phyloP scores from a whole-genome alignment of 1,284 basidiomycete species.

The Microbotryum scabiosae region DNA sequence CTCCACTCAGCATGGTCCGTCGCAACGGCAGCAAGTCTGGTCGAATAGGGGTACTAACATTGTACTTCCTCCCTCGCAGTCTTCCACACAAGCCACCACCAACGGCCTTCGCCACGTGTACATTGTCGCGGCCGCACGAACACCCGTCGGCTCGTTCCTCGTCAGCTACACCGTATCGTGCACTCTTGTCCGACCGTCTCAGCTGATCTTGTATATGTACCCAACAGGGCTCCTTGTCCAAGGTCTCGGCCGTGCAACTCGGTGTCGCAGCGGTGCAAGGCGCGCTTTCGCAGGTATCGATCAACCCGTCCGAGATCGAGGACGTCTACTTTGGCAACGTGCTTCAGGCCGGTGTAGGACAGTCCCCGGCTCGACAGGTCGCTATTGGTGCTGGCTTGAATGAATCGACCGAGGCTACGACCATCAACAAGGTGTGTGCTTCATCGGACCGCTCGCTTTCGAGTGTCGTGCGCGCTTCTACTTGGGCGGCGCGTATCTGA shows the following conservation, averaged over 20 bases:
- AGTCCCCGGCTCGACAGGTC: constrained; percentile 44
- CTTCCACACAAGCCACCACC: constrained; percentile 3
- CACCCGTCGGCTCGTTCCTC: constrained; percentile 79
- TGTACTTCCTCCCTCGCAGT: constrained; percentile 7
- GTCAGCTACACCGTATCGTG: too few relatives aligned
- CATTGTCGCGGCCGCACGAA: constrained; percentile 89
- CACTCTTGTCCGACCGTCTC: too few relatives aligned
- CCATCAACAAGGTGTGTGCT: constrained; percentile 64
- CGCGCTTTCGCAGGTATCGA: constrained; percentile 68
- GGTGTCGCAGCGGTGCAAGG: constrained; percentile 83
- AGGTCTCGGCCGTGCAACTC: constrained; percentile 77
- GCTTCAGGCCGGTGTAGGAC: constrained; percentile 42
- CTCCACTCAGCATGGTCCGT: too few relatives aligned
- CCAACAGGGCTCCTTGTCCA: constrained; percentile 67
- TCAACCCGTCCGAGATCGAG: constrained; percentile 74
- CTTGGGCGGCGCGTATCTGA: too few relatives aligned
- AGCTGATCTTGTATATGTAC: too few relatives aligned
- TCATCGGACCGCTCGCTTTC: neutral
- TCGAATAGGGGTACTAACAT: too few relatives aligned
- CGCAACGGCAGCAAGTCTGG: too few relatives aligned
- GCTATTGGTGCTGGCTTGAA: constrained; percentile 82
- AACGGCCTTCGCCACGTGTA: constrained; percentile 55
- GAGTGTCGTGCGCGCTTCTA: too few relatives aligned
- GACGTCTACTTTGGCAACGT: constrained; percentile 92
- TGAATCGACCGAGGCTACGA: constrained; percentile 84